Evolutionary conservation across 345 rosid species (phyloP), one percentile per base, ranked within the genome.

Genomic region (Diplotaxis tenuifolia): DNA sequence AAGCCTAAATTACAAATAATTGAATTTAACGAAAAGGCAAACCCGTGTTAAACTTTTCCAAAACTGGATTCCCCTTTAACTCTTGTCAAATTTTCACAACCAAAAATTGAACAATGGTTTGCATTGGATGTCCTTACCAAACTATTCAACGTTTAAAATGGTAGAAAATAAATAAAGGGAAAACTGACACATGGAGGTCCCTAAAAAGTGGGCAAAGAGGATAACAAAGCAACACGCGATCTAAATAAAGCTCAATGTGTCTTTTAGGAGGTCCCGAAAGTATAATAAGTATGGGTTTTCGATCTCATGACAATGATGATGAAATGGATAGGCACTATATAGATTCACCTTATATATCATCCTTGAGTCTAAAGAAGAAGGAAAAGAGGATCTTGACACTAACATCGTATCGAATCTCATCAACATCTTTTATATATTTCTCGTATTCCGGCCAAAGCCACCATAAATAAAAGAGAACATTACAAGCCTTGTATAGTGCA

Each of bases 281-380:
- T 52, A 68, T 68, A 32, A 68, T 52, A 66, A 61, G 74, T 68
- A 68, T 66, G 79, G 79, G 72, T 36, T 69, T 68, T 64, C 49
- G 73, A 75, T 63, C 60, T 63, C 10, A 74, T 52, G 62, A 23
- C 66, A 53, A 38, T 64, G 62, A 74, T 69, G 77, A 74, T 50
- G 75, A 81, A 71, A 69, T 75, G 38, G 84, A 75, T 65, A 72
- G 19, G 82, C 80, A 78, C 80, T 64, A 76, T 53, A 75, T 38
- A 62, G 72, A 78, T 78, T 81, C 80, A 81, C 72, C 78, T 71
- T 71, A 74, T 71, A n/a, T 71, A 74, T 77, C 72, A 62, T 62
- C 74, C 16, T 53, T 34, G 74, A 75, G 56, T 61, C 73, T 52
- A 75, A 40, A 61, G 49, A 15, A 27, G 50, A 47, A 38, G 2